phyloP scores from a whole-genome alignment of 441 rosid species.

The Cnidoscolus chayamansa region DNA sequence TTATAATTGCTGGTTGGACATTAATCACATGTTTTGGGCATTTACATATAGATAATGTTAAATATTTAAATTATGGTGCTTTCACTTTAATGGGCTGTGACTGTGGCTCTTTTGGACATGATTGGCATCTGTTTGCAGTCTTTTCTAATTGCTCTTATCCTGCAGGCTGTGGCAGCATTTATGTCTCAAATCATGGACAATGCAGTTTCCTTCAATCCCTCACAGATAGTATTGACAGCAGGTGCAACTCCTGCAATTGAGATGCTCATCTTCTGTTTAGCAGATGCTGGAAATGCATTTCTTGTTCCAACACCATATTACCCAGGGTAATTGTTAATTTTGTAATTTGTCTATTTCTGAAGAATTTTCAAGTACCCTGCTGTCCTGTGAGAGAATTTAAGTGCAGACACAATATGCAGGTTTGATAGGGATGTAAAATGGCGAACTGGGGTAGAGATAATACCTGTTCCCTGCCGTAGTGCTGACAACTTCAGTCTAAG shows the following conservation, averaged over 20 bases:
- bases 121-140: background rate
- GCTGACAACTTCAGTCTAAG: conserved; percentile 63
- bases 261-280: conserved; percentile 77
- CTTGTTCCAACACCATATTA: conserved; percentile 78
- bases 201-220: conserved; percentile 56
- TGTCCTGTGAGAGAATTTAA: conserved; percentile 27
- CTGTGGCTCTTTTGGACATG: background rate
- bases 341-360: background rate
- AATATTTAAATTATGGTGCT: background rate
- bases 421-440: conserved; percentile 78
- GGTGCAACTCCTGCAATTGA: conserved; percentile 81
- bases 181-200: conserved; percentile 61
- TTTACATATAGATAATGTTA: background rate
- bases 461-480: conserved; percentile 80
- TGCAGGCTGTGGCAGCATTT: conserved; percentile 79
- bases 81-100: background rate
- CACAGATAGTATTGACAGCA: conserved; percentile 60
- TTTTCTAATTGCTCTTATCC: conserved; percentile 12
- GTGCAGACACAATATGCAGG: conserved; percentile 41
- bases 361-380: conserved; percentile 4
- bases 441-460: conserved; percentile 84
- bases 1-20: background rate
- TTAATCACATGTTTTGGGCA: background rate
- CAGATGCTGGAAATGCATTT: conserved; percentile 86
- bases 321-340: conserved; percentile 57